Evolutionary conservation across 1,284 basidiomycete genomes (phyloP).

Genomic region (Hypsizygus ulmarius): DNA sequence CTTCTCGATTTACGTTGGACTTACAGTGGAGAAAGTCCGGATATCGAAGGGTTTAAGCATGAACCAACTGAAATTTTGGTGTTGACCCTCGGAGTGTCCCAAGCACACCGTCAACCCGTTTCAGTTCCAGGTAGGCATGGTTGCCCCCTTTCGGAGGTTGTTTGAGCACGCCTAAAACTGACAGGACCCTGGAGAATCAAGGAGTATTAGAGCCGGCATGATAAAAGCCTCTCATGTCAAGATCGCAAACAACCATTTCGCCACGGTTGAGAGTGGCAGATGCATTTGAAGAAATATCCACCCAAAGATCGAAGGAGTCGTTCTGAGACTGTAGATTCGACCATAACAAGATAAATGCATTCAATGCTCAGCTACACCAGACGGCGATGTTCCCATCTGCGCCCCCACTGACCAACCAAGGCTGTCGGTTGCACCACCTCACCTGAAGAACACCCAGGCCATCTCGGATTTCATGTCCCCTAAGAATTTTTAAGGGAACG

Average conservation of each 20-base stretch:
- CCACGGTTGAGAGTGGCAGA: too few relatives aligned
- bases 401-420: conserved; percentile 92
- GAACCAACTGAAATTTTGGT: conserved; percentile 3
- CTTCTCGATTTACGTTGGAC: conserved; percentile 15
- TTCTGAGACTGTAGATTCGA: neutral
- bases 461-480: conserved; percentile 83
- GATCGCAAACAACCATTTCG: too few relatives aligned
- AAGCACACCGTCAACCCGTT: neutral
- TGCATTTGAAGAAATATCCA: too few relatives aligned
- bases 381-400: conserved; percentile 89
- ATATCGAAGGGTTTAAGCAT: neutral
- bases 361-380: conserved; percentile 70
- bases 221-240: conserved; percentile 1
- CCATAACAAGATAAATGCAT: conserved; percentile 5
- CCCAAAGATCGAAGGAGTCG: too few relatives aligned
- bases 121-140: too few relatives aligned
- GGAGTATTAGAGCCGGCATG: conserved; percentile 1
- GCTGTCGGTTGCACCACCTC: conserved; percentile 86
- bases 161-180: neutral
- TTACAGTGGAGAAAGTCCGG: neutral
- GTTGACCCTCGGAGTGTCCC: conserved; percentile 1
- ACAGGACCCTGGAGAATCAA: conserved; percentile 2
- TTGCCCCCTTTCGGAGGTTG: too few relatives aligned
- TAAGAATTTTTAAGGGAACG: conserved; percentile 94
- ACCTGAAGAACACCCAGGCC: conserved; percentile 91